phyloP scores from a whole-genome alignment of 2,329 filamentous ascomycete species.

The Paracoccidioides brasiliensis region DNA sequence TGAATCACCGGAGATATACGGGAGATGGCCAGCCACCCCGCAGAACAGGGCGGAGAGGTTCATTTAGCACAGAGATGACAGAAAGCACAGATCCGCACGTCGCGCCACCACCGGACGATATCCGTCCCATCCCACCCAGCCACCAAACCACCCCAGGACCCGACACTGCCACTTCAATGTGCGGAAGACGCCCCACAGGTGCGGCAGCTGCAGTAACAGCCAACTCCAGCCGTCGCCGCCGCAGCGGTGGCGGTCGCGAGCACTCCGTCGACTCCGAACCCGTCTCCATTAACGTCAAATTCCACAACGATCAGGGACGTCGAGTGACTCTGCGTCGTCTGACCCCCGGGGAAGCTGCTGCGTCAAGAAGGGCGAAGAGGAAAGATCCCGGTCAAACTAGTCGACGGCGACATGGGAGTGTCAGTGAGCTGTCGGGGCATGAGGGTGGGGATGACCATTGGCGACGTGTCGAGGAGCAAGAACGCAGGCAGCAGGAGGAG shows the following conservation, averaged over 20 bases:
- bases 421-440: constrained; percentile 30
- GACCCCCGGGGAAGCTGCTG: constrained; percentile 49
- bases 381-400: constrained; percentile 34
- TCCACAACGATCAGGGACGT: constrained; percentile 47
- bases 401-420: constrained; percentile 29
- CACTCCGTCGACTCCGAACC: constrained; percentile 43
- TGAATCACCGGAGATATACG: constrained; percentile 46
- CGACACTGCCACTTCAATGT: constrained; percentile 18
- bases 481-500: constrained; percentile 34
- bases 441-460: constrained; percentile 32
- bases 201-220: constrained; percentile 21
- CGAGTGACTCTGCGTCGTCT: constrained; percentile 50
- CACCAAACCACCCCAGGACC: constrained; percentile 25
- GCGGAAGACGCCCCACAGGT: constrained; percentile 12
- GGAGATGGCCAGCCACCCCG: constrained; percentile 8
- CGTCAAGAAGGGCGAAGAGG: constrained; percentile 43
- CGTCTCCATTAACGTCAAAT: constrained; percentile 51
- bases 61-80: constrained; percentile 21
- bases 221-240: constrained; percentile 20
- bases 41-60: constrained; percentile 8
- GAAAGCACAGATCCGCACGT: constrained; percentile 20
- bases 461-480: constrained; percentile 37
- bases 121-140: constrained; percentile 29
- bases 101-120: constrained; percentile 19
- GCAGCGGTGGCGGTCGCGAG: constrained; percentile 27